Evolutionary conservation across 192 early-diverging fungal genomes (phyloP).

Genomic region (Umbelopsis vinacea): DNA sequence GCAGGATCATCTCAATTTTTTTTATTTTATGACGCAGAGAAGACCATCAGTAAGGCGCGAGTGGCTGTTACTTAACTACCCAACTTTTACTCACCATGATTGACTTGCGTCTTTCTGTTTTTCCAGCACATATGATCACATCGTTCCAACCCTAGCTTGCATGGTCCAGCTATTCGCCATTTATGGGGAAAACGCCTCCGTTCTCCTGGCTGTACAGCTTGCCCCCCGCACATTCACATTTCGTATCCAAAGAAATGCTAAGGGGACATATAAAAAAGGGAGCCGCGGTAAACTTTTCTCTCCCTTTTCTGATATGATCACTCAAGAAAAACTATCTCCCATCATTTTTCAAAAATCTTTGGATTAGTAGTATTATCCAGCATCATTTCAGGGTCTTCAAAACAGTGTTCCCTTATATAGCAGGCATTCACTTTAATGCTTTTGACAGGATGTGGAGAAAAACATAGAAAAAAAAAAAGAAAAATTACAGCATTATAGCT

Average conservation of each 20-base stretch:
- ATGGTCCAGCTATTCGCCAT: too few species aligned
- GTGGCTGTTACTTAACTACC: background rate
- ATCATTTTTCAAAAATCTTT: too few species aligned
- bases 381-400: background rate
- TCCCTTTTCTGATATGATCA: background rate
- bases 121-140: background rate
- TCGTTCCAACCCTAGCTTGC: too few species aligned
- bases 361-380: too few species aligned
- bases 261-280: constrained; percentile 1
- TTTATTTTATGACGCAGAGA: too few species aligned
- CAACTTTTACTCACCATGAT: background rate
- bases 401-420: background rate
- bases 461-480: background rate
- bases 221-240: background rate
- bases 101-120: background rate
- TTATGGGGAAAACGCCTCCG: background rate
- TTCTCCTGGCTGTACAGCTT: background rate
- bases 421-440: background rate
- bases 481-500: background rate
- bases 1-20: background rate
- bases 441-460: background rate
- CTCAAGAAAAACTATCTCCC: background rate
- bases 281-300: background rate
- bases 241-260: background rate
- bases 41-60: background rate